Conservation (phyloP, 2,329 filamentous ascomycete species). For the Didymella pomorum region DNA sequence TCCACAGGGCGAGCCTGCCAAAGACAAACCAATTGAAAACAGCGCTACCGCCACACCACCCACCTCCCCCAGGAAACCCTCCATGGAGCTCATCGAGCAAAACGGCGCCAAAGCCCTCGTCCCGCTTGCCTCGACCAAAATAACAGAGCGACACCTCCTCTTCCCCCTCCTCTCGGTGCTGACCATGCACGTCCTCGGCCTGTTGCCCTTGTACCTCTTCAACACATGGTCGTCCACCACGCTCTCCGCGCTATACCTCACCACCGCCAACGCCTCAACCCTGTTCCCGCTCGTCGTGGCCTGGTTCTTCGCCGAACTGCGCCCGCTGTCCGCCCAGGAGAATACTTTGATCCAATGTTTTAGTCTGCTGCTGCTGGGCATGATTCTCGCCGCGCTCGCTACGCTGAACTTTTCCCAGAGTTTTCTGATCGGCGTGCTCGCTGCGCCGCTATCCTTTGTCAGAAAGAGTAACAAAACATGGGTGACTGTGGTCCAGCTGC, state of each 20-base stretch:
- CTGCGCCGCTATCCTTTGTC: constrained; percentile 80
- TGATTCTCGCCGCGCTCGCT: constrained; percentile 89
- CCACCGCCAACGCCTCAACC: constrained; percentile 43
- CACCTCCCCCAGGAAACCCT: constrained; percentile 9
- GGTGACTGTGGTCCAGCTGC: constrained; percentile 23
- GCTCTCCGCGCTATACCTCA: constrained; percentile 41
- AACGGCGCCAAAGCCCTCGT: constrained; percentile 49
- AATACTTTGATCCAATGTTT: constrained; percentile 85
- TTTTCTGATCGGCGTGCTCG: constrained; percentile 81
- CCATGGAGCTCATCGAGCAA: constrained; percentile 43
- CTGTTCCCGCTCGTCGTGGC: constrained; percentile 45
- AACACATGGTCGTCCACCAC: constrained; percentile 70
- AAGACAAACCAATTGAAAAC: constrained; percentile 56
- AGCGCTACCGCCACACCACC: constrained; percentile 46
- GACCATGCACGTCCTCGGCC: constrained; percentile 76
- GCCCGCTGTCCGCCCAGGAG: constrained; percentile 70
- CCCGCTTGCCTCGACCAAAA: constrained; percentile 49
- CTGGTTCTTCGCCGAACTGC: constrained; percentile 45
- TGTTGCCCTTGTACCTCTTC: constrained; percentile 85
- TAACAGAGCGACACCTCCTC: constrained; percentile 71
- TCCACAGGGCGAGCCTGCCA: constrained; percentile 45
- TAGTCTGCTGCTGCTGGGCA: constrained; percentile 88
- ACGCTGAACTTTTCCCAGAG: constrained; percentile 95
- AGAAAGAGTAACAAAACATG: constrained; percentile 35
- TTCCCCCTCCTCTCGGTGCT: constrained; percentile 77